A percentile compares a stretch with the other conserved stretches of the same genome.
Conservation (phyloP, 768 basidiomycete genomes). For the Calocera viscosa region DNA sequence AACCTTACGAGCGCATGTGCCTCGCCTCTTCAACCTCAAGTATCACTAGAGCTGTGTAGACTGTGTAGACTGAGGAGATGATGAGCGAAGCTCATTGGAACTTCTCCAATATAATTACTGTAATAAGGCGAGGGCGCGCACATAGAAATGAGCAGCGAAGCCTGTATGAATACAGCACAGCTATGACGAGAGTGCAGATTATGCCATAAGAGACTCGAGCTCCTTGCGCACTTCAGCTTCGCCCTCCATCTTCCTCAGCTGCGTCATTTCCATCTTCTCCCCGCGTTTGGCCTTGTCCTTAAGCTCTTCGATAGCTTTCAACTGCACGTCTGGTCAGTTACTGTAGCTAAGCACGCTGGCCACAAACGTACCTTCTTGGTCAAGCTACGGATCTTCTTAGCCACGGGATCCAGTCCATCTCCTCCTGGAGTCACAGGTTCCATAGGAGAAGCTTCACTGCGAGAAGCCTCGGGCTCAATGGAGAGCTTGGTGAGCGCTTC, state of each 20-base stretch:
- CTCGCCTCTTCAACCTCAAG: no score
- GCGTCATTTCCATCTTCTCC: slow-evolving; percentile 85
- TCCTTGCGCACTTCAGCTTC: slow-evolving; percentile 77
- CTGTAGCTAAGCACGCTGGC: background rate
- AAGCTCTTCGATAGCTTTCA: slow-evolving; percentile 97
- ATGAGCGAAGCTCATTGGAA: no score
- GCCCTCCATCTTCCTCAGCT: slow-evolving; percentile 92
- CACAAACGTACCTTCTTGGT: slow-evolving; percentile 70
- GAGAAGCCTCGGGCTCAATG: background rate
- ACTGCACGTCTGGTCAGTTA: slow-evolving; percentile 35
- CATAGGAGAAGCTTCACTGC: background rate
- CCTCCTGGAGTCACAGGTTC: slow-evolving; percentile 11
- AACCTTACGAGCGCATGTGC: no score
- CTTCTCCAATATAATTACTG: no score
- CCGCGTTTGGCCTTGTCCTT: slow-evolving; percentile 85
- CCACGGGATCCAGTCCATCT: slow-evolving; percentile 49
- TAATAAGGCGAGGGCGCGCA: no score
- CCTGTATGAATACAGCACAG: background rate
- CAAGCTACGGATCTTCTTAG: slow-evolving; percentile 90
- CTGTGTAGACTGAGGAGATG: no score
- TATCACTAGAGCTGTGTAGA: no score
- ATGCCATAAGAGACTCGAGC: slow-evolving; percentile 33
- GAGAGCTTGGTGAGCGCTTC: background rate
- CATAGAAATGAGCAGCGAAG: background rate
- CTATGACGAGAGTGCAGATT: background rate